These are phyloP conservation scores for Spizellomyces punctatus DNA, from an alignment of 192 early-diverging fungal species.

Conservation along the genomic window DNA sequence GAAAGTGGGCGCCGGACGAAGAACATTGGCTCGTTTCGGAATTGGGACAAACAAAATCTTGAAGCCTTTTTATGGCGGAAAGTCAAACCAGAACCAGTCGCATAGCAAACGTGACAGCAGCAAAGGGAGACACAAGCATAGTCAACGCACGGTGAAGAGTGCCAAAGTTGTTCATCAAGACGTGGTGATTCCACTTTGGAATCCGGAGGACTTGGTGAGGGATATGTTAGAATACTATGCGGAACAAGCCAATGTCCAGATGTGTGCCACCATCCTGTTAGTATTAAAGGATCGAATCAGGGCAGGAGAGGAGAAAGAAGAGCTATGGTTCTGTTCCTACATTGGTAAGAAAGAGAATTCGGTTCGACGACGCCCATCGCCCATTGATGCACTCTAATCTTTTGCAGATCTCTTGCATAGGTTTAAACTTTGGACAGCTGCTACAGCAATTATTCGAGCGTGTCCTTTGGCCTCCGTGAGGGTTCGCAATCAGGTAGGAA, in stretches of 20 bases:
- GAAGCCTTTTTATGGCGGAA: not conserved
- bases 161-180: slow-evolving; percentile 7
- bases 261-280: slow-evolving; percentile 71
- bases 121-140: not conserved
- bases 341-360: slow-evolving; percentile 50
- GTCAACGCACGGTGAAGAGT: not conserved
- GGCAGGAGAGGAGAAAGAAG: slow-evolving; percentile 49
- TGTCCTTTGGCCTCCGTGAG: slow-evolving; percentile 48
- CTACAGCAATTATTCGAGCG: slow-evolving; percentile 61
- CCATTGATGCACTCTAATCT: too few species aligned
- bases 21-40: slow-evolving; percentile 17
- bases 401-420: slow-evolving; percentile 66
- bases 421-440: slow-evolving; percentile 70
- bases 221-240: slow-evolving; percentile 72
- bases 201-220: slow-evolving; percentile 46
- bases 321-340: slow-evolving; percentile 72
- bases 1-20: slow-evolving; percentile 26
- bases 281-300: slow-evolving; percentile 53
- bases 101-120: not conserved
- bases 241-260: slow-evolving; percentile 80
- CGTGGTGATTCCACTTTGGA: slow-evolving; percentile 39
- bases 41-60: slow-evolving; percentile 13
- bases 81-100: not conserved
- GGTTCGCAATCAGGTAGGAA: slow-evolving; percentile 53
- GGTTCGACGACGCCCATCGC: too few species aligned